Base-by-base conservation (phyloP, 1,284 basidiomycete genomes). In the Fomitopsis betulina region DNA sequence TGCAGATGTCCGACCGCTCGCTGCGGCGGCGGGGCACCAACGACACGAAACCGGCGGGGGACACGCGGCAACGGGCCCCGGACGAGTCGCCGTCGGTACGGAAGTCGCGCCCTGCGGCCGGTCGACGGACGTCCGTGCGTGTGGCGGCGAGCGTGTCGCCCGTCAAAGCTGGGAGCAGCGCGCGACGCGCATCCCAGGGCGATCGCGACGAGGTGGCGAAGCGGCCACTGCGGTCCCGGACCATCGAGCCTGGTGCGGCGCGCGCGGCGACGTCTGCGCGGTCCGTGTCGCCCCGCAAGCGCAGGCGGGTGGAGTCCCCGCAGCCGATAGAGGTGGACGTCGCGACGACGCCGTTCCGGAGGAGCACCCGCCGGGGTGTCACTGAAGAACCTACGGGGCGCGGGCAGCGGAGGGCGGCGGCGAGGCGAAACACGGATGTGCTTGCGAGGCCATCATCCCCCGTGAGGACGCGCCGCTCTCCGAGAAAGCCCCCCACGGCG, bases 271-370 rank as follows among this genome's bases (percentile, higher is more conserved):
- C 59, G 12, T n/a, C 61, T 7, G 58, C 64, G 19, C 58, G 63
- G 33, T 63, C 63, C 15, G 52, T 53, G 30, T 57, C 67, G 30
- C 70, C 76, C 15, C 73, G 76, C 53, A 83, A 83, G 68, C 77
- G 81, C 55, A 71, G 75, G 60, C 74, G 79, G 50, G 71, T 80
- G 9, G 79, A 80, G 37, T 77, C 76, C 2, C 70, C 75, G 6
- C 75, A 75, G 25, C 65, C 68, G n/a, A 23, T 10, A 25, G 70
- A 73, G 37, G 56, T 61, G 5, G 70, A 73, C 30, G 53, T 25
- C 9, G 53, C 51, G n/a, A 57, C 60, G 6, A 58, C 61, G 39
- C 13, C 60, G 51, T 15, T 56, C 40, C 53, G 57, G 13, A 63
- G 60, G 47, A 63, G 62, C 21, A 51, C 51, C 32, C 55, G 57